Conservation (phyloP, 805 yeast genomes). For the Ogataea dorogensis region DNA sequence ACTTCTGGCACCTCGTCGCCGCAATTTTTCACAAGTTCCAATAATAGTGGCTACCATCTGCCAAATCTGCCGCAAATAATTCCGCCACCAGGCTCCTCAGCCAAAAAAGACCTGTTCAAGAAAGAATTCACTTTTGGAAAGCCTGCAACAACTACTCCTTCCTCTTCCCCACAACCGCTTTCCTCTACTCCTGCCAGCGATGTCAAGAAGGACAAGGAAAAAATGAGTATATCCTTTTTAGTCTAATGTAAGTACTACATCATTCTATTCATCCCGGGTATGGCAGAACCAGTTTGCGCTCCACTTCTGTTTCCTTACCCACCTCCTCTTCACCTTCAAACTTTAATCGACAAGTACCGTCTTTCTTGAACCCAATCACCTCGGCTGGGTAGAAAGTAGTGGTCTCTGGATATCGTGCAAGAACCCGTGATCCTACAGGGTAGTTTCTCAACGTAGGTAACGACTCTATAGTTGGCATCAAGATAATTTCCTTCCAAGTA, state of each 20-base stretch:
- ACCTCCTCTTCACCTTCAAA: constrained; percentile 98
- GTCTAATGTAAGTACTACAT: constrained; percentile 9
- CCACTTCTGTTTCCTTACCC: constrained; percentile 92
- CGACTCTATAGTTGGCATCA: constrained; percentile 53
- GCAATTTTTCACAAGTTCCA: constrained; percentile 16
- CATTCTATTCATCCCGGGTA: constrained; percentile 42
- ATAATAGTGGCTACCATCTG: constrained; percentile 14
- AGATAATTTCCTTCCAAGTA: constrained; percentile 71
- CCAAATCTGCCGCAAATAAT: constrained; percentile 7
- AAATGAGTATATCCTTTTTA: constrained; percentile 29
- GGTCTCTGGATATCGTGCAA: constrained; percentile 96
- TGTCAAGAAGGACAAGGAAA: constrained; percentile 18
- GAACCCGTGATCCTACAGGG: constrained; percentile 75
- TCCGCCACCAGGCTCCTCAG: constrained; percentile 2
- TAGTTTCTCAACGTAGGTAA: constrained; percentile 44
- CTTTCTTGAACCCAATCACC: constrained; percentile 73
- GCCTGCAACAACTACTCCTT: constrained; percentile 2
- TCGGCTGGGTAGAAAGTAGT: constrained; percentile 96
- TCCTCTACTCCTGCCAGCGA: constrained; percentile 2
- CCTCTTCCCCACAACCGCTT: constrained; percentile 9
- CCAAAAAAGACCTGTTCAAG: constrained; percentile 26
- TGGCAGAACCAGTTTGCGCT: constrained; percentile 77
- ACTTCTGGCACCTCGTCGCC: constrained; percentile 28
- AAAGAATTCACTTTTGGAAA: constrained; percentile 28
- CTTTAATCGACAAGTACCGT: constrained; percentile 71